Evolutionary conservation across 495 filamentous ascomycete species (phyloP), one percentile per base, ranked within the genome.

Genomic region (Penicillium coprophilum): DNA sequence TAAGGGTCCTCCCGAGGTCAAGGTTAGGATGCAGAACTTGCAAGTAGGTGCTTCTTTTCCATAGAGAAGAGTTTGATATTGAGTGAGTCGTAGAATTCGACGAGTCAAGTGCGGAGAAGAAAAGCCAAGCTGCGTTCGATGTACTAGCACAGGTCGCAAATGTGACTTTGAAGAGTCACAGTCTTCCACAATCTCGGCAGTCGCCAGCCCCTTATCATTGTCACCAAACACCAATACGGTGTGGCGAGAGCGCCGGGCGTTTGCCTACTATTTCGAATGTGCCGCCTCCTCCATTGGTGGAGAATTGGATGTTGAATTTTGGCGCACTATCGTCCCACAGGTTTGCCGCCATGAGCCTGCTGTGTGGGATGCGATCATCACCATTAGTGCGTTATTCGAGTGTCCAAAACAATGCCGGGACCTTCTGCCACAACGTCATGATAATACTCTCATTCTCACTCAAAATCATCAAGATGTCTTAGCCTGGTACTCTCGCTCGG

Each of bases 61-160:
- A 28, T 1, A 36, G 10, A 21, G 24, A 21, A 4, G 27, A 30
- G 8, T 41, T 17, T 52, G 20, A 47, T 55, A 46, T 36, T 65
- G 48, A 71, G 3, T 6, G 1, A 27, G 6, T 50, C 7, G 11
- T 48, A 74, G 73, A 69, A 71, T 72, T 28, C 75, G 83, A 52
- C 76, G 72, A 50, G 74, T 85, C 30, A 85, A 84, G 58, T 85
- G 82, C 54, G 82, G 81, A 43, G 80, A 85, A 57, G 69, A 71
- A 50, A 82, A 78, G 62, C 83, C 82, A 0, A 40, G 55, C 8
- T 79, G 77, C 61, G 11, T 68, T 2, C 71, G 73, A 52, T 82
- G 78, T 59, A 77, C 65, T 21, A 76, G 66, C 28, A 80, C 79
- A n/a, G 79, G 79, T 40, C 75, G 78, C 27, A 77, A 77, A 38